phyloP scores from a whole-genome alignment of 345 rosid genomes.

The Physaria fendleri region DNA sequence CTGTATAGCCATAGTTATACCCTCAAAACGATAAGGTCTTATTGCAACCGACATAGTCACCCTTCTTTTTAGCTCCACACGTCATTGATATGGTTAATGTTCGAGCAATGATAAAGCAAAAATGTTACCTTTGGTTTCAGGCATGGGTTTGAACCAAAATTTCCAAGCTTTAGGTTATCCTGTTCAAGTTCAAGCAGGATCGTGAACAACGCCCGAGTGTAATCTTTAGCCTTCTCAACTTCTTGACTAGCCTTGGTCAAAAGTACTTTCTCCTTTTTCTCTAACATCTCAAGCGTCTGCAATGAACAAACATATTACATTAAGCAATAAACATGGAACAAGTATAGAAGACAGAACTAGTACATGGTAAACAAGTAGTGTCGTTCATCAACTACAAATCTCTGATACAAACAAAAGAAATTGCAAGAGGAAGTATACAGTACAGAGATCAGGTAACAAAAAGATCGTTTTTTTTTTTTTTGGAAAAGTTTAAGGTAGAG shows the following conservation, averaged over 20 bases:
- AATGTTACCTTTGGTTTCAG: conserved; percentile 46
- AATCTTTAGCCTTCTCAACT: conserved; percentile 68
- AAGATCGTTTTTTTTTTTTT: not conserved
- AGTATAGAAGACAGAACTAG: too few species aligned
- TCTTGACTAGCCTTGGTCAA: conserved; percentile 61
- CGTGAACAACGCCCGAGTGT: conserved; percentile 27
- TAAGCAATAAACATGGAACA: not conserved
- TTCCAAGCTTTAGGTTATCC: conserved; percentile 63
- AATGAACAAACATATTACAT: not conserved
- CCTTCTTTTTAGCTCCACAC: conserved; percentile 20
- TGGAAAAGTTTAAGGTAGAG: not conserved
- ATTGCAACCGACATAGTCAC: conserved; percentile 59
- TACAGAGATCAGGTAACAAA: not conserved
- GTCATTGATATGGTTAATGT: not conserved
- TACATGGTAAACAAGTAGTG: too few species aligned
- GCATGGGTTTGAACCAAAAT: conserved; percentile 33
- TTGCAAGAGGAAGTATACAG: not conserved
- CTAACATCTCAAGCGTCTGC: conserved; percentile 87
- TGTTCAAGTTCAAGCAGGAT: conserved; percentile 14
- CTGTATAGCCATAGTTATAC: conserved; percentile 81
- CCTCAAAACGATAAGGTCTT: conserved; percentile 75
- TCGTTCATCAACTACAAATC: too few species aligned
- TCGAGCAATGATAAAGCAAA: not conserved
- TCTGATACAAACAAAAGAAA: not conserved
- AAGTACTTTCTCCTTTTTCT: conserved; percentile 86